Conservation (phyloP, 2,329 filamentous ascomycete species). For the Aspergillus brunneoviolaceus region DNA sequence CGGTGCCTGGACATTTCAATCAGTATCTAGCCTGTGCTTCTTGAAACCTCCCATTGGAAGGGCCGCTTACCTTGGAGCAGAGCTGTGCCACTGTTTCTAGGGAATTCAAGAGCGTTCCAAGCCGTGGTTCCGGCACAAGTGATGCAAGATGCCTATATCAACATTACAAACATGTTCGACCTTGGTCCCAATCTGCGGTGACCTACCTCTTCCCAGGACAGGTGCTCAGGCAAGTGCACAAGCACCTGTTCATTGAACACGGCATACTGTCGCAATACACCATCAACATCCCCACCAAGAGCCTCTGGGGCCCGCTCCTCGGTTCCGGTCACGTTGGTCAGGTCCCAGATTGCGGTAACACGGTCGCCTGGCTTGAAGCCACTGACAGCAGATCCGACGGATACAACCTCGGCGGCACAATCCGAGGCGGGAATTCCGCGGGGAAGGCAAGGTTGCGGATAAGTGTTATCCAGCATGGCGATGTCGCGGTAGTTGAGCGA, state of each 20-base stretch:
- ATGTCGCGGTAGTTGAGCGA: constrained; percentile 46
- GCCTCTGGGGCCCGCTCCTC: constrained; percentile 11
- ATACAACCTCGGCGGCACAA: constrained; percentile 42
- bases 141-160: constrained; percentile 21
- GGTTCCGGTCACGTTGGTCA: constrained; percentile 10
- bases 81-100: constrained; percentile 21
- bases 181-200: constrained; percentile 19
- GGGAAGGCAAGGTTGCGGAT: constrained; percentile 48
- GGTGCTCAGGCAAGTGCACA: constrained; percentile 34
- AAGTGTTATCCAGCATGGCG: constrained; percentile 44
- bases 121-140: constrained; percentile 43
- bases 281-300: constrained; percentile 34
- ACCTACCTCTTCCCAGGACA: constrained; percentile 25
- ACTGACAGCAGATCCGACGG: constrained; percentile 52
- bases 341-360: constrained; percentile 34
- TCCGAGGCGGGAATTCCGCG: constrained; percentile 47
- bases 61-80: constrained; percentile 9
- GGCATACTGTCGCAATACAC: constrained; percentile 41
- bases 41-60: no score
- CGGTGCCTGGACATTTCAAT: constrained; percentile 40
- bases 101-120: constrained; percentile 44
- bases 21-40: background rate
- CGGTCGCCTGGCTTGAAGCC: constrained; percentile 54
- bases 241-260: constrained; percentile 32
- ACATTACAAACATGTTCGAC: background rate